A percentile compares a stretch with the other conserved stretches of the same genome.
These are phyloP conservation scores for Dissophora ornata DNA, from an alignment of 192 early-diverging fungal genomes.

Conservation along the genomic window DNA sequence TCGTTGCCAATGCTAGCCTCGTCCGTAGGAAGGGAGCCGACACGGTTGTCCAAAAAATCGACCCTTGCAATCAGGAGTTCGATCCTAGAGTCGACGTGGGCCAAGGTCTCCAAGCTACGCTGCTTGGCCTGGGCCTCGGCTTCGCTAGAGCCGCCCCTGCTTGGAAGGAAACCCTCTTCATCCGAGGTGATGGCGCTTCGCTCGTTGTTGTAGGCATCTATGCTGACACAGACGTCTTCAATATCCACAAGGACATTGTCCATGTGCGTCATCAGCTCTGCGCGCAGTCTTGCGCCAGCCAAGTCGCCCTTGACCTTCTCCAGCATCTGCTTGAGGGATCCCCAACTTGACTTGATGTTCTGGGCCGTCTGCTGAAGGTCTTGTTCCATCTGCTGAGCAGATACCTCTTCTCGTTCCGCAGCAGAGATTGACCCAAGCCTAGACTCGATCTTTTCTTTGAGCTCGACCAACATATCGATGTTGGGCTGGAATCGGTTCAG, in stretches of 20 bases:
- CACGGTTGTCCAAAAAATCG: constrained; percentile 58
- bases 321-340: constrained; percentile 65
- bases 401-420: constrained; percentile 15
- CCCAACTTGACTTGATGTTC: constrained; percentile 65
- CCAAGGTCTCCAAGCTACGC: constrained; percentile 44
- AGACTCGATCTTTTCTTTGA: constrained; percentile 53
- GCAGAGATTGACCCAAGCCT: constrained; percentile 18
- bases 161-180: constrained; percentile 44
- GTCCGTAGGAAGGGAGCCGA: constrained; percentile 41
- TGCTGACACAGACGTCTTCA: constrained; percentile 41
- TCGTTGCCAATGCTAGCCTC: constrained; percentile 30
- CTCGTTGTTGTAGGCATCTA: constrained; percentile 46
- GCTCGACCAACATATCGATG: constrained; percentile 58
- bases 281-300: constrained; percentile 47
- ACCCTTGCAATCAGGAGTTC: constrained; percentile 63
- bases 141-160: constrained; percentile 11
- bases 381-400: constrained; percentile 28
- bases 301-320: constrained; percentile 63
- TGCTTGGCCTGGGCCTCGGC: constrained; percentile 37
- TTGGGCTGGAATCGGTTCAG: constrained; percentile 59
- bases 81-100: constrained; percentile 63
- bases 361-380: constrained; percentile 49
- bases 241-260: constrained; percentile 42
- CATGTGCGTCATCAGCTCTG: constrained; percentile 43
- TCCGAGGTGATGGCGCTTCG: constrained; percentile 53